Evolutionary conservation across 2,329 filamentous ascomycete species (phyloP).

Genomic region (Xylaria multiplex): DNA sequence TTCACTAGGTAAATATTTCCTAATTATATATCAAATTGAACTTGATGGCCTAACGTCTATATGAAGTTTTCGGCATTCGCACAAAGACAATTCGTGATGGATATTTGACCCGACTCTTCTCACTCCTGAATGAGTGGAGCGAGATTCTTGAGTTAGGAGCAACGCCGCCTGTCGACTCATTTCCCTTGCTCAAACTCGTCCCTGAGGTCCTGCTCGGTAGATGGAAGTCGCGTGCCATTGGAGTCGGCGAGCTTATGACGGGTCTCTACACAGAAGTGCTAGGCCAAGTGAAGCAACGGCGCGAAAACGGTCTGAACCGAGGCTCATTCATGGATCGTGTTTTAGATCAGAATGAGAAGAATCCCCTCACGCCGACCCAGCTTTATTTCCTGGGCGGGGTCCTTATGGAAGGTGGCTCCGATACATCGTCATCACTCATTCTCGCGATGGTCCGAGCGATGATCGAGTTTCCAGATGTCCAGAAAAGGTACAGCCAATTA

Average conservation of each 20-base stretch:
- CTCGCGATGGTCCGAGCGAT: slow-evolving; percentile 55
- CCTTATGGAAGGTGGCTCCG: slow-evolving; percentile 50
- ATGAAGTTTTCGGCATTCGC: slow-evolving; percentile 50
- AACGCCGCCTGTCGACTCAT: slow-evolving; percentile 60
- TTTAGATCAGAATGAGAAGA: slow-evolving; percentile 42
- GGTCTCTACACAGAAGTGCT: slow-evolving; percentile 54
- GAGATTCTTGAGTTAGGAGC: slow-evolving; percentile 57
- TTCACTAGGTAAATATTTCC: slow-evolving; percentile 44
- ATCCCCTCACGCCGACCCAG: slow-evolving; percentile 46
- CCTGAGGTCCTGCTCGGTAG: slow-evolving; percentile 54
- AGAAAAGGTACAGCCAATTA: slow-evolving; percentile 31
- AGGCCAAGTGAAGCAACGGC: slow-evolving; percentile 45
- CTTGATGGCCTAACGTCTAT: too few species aligned
- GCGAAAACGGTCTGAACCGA: slow-evolving; percentile 13
- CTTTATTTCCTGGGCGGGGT: slow-evolving; percentile 51
- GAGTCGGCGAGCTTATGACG: slow-evolving; percentile 54
- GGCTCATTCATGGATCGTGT: slow-evolving; percentile 29
- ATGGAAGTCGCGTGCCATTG: slow-evolving; percentile 51
- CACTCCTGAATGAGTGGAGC: slow-evolving; percentile 51
- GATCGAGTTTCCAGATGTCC: slow-evolving; percentile 53
- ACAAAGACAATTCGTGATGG: slow-evolving; percentile 38
- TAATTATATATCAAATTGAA: too few species aligned
- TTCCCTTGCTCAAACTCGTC: slow-evolving; percentile 56
- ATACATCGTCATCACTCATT: slow-evolving; percentile 51
- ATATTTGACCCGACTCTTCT: slow-evolving; percentile 19